Evolutionary conservation across 108 stramenopile species (phyloP), one percentile per base, ranked within the genome.

Genomic region (Discostella stelligeroides): DNA sequence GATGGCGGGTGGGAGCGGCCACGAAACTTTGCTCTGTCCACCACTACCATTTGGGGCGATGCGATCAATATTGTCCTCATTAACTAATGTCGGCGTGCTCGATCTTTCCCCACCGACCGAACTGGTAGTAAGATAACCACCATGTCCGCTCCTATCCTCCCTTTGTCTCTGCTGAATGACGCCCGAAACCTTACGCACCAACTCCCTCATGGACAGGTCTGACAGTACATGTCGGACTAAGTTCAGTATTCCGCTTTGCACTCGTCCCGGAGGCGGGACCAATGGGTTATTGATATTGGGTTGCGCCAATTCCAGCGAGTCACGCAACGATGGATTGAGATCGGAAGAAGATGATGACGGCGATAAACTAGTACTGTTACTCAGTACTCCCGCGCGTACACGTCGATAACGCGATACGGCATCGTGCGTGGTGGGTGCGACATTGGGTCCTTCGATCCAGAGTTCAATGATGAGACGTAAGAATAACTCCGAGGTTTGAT

Each of bases 371-470:
- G 34, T 34, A 34, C 34, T 34, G 34, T 6, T 34, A 34, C 34
- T 34, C 34, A 3, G 6, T 34, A 34, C 34, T 34, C 34, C 34
- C 53, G 37, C 55, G n/a, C 73, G 66, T 0, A 50, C 41, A 43
- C 63, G 53, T 13, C 75, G 58, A 70, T 74, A 66, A 7, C 58
- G 60, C 18, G 15, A 21, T 6, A 74, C 29, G 24, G 60, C 76
- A 39, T 69, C 68, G 8, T 43, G 15, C 23, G 63, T 79, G 1
- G 76, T 79, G 12, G 82, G 61, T 17, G 56, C 23, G 7, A 58
- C 57, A 56, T 78, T 78, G 18, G 77, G 79, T 18, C 84, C 70
- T 38, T 89, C 86, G 21, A 95, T 29, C 94, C 94, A 95, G 12
- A 92, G 70, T 43, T 84, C 86, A 38, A 88, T 77, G 7, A 88